Conservation (phyloP, 2,329 filamentous ascomycete species). For the Sporothrix brasiliensis region DNA sequence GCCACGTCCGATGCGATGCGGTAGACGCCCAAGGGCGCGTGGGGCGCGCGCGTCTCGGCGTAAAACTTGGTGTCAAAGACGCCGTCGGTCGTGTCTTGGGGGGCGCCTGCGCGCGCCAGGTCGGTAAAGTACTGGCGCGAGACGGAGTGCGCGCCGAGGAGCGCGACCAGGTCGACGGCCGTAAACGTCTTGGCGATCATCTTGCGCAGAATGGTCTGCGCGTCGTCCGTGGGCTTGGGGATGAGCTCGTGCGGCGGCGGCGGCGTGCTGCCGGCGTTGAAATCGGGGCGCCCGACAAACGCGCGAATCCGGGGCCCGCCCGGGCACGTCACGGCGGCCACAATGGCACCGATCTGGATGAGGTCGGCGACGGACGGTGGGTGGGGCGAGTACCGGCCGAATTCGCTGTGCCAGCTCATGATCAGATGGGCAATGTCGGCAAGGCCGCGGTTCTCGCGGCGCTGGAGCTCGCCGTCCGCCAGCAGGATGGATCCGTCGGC, state of each 20-base stretch:
- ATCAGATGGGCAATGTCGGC: slow-evolving; percentile 47
- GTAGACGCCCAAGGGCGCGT: slow-evolving; percentile 42
- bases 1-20: slow-evolving; percentile 49
- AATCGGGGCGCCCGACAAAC: slow-evolving; percentile 55
- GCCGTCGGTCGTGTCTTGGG: slow-evolving; percentile 54
- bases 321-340: slow-evolving; percentile 55
- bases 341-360: slow-evolving; percentile 53
- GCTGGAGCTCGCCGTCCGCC: slow-evolving; percentile 45
- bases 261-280: slow-evolving; percentile 38
- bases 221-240: slow-evolving; percentile 47
- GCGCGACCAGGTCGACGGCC: slow-evolving; percentile 54
- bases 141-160: slow-evolving; percentile 58
- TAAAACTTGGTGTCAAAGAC: slow-evolving; percentile 57
- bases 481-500: slow-evolving; percentile 53
- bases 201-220: slow-evolving; percentile 49
- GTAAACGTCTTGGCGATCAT: slow-evolving; percentile 56
- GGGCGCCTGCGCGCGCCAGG: slow-evolving; percentile 42
- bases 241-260: slow-evolving; percentile 50
- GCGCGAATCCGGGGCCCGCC: slow-evolving; percentile 54
- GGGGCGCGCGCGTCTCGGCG: slow-evolving; percentile 43
- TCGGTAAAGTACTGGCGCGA: slow-evolving; percentile 53
- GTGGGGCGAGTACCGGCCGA: slow-evolving; percentile 43
- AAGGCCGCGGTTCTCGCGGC: slow-evolving; percentile 53
- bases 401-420: slow-evolving; percentile 43
- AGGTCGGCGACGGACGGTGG: slow-evolving; percentile 56